These are phyloP conservation scores for Pisolithus marmoratus DNA, from an alignment of 768 basidiomycete species.

Conservation along the genomic window DNA sequence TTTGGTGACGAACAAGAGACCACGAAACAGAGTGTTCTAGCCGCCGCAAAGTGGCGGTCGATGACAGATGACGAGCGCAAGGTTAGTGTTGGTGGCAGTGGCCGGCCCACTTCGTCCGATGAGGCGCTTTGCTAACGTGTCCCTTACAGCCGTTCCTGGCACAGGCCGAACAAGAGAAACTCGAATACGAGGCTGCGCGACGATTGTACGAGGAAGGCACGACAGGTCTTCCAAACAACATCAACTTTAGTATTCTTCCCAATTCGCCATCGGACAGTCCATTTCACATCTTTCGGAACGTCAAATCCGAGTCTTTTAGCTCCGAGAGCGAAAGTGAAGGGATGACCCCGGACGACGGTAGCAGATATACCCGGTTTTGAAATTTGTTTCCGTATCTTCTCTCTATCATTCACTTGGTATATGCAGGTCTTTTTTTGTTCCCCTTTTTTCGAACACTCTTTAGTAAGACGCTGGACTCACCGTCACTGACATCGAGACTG, in stretches of 20 bases:
- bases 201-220: constrained; percentile 84
- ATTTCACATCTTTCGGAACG: constrained; percentile 36
- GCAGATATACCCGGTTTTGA: constrained; percentile 31
- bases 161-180: constrained; percentile 92
- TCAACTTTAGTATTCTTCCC: constrained; percentile 80
- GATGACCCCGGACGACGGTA: constrained; percentile 44
- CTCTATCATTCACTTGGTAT: constrained; percentile 12
- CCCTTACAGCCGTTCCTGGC: constrained; percentile 75
- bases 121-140: constrained; percentile 7
- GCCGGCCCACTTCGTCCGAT: neutral
- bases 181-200: constrained; percentile 84
- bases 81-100: constrained; percentile 39
- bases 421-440: constrained; percentile 16
- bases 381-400: constrained; percentile 14
- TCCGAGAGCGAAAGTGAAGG: constrained; percentile 70
- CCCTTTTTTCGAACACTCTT: constrained; percentile 25
- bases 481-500: constrained; percentile 7
- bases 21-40: constrained; percentile 90
- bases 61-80: constrained; percentile 93
- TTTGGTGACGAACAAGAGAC: constrained; percentile 92
- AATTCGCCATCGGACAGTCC: constrained; percentile 51
- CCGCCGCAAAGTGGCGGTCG: constrained; percentile 88
- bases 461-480: constrained; percentile 26
- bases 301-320: constrained; percentile 58
- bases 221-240: constrained; percentile 59